Percentiles rank a stretch among this genome's conserved stretches.
These are phyloP conservation scores for Podospora pseudocomata DNA, from an alignment of 495 filamentous ascomycete genomes.

Conservation along the genomic window DNA sequence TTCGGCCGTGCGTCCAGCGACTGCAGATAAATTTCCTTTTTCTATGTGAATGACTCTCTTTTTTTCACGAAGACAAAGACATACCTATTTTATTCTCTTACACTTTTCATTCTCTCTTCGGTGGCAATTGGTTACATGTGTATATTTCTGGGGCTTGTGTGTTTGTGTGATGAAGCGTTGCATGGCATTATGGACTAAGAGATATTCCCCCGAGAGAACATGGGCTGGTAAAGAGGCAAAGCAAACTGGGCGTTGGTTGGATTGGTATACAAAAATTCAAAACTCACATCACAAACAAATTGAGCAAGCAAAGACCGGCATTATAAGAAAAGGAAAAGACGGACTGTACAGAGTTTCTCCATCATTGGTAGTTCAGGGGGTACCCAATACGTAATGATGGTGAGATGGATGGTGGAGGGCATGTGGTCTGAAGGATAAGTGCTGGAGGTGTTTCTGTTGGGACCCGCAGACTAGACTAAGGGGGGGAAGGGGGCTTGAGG, in stretches of 20 bases:
- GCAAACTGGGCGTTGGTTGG: conserved; percentile 8
- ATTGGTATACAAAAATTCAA: conserved; percentile 18
- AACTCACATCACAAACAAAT: background rate
- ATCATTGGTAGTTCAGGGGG: background rate
- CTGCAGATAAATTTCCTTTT: background rate
- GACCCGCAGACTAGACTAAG: background rate
- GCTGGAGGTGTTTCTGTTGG: background rate
- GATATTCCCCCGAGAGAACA: background rate
- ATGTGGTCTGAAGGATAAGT: background rate
- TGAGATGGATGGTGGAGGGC: background rate
- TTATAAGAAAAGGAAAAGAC: background rate
- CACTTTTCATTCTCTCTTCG: conserved; percentile 2
- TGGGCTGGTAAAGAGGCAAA: background rate
- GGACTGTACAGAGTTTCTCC: background rate
- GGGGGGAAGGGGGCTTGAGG: background rate
- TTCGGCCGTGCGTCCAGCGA: conserved; percentile 6
- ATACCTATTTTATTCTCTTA: background rate
- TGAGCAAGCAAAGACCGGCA: background rate
- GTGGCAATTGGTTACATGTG: background rate
- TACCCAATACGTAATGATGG: background rate
- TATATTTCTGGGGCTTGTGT: conserved; percentile 5
- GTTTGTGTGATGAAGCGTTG: conserved; percentile 22
- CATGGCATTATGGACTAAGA: conserved; percentile 24
- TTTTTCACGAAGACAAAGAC: conserved; percentile 1
- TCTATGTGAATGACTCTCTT: background rate